Conservation (phyloP, 2,329 filamentous ascomycete genomes). For the Myrmaecium sp. region DNA sequence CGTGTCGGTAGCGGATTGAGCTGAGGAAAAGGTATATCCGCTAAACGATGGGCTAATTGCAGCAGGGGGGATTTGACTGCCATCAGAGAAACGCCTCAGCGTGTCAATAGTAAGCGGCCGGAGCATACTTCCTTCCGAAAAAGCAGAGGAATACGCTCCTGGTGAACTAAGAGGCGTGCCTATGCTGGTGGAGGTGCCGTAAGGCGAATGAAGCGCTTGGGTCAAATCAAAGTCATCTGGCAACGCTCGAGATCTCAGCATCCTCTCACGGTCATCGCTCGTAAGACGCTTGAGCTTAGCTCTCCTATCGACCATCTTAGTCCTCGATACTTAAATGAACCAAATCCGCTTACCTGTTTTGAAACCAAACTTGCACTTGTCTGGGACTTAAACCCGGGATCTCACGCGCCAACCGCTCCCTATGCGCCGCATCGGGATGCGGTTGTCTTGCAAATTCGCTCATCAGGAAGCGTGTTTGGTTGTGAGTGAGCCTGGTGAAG, state of each 20-base stretch:
- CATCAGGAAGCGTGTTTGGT: conserved; percentile 94
- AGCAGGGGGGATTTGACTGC: conserved; percentile 50
- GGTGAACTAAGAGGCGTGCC: conserved; percentile 33
- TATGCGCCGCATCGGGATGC: conserved; percentile 80
- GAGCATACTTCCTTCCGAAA: conserved; percentile 42
- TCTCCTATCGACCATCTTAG: conserved; percentile 25
- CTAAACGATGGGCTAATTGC: conserved; percentile 52
- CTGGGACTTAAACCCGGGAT: conserved; percentile 83
- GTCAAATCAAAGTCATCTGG: conserved; percentile 44
- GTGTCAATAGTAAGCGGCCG: conserved; percentile 52
- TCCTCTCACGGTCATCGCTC: conserved; percentile 42
- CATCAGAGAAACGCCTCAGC: conserved; percentile 43
- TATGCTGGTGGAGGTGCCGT: conserved; percentile 26
- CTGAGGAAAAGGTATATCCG: conserved; percentile 45
- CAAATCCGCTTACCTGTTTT: conserved; percentile 57
- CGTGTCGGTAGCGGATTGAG: conserved; percentile 30
- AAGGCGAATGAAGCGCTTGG: conserved; percentile 39
- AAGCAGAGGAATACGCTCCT: conserved; percentile 20
- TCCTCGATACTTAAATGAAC: conserved; percentile 2
- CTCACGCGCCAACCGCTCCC: conserved; percentile 71
- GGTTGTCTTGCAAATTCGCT: conserved; percentile 92
- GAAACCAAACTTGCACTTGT: conserved; percentile 97
- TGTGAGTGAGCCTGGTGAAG: conserved; percentile 73
- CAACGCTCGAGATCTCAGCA: conserved; percentile 42
- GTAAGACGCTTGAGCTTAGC: conserved; percentile 45